Conservation (phyloP, 2,329 filamentous ascomycete genomes). For the Amphichorda felina region DNA sequence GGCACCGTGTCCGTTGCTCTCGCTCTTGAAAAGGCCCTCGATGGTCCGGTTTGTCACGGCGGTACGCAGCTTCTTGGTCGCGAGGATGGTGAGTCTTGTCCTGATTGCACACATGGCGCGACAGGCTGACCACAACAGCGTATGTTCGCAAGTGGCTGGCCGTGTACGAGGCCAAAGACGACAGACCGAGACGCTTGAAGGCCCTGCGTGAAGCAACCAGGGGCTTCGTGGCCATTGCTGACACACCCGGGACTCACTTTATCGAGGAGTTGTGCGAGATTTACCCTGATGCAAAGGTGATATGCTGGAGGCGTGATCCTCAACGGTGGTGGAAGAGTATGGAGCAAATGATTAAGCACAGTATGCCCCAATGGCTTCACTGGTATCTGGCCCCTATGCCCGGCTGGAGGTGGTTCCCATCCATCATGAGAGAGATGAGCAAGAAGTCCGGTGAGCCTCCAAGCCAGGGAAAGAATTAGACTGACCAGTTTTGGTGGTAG, state of each 20-base stretch:
- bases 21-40: constrained; percentile 32
- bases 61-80: constrained; percentile 25
- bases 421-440: too few species aligned
- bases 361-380: constrained; percentile 3
- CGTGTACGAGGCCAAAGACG: constrained; percentile 10
- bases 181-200: constrained; percentile 14
- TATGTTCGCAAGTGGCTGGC: constrained; percentile 14
- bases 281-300: constrained; percentile 35
- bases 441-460: too few species aligned
- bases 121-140: constrained; percentile 1
- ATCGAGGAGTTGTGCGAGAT: constrained; percentile 31
- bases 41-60: constrained; percentile 36
- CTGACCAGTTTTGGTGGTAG: constrained; percentile 4
- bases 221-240: constrained; percentile 33
- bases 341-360: constrained; percentile 7
- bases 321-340: constrained; percentile 22
- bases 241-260: constrained; percentile 27
- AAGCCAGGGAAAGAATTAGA: too few species aligned
- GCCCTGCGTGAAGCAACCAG: constrained; percentile 21
- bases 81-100: constrained; percentile 19
- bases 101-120: neutral
- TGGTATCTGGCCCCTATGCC: constrained; percentile 6
- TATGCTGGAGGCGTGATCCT: constrained; percentile 24
- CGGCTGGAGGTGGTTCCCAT: constrained; percentile 7
- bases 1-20: constrained; percentile 36